Base-by-base conservation (phyloP, 768 basidiomycete genomes). In the Lactarius sanguifluus region DNA sequence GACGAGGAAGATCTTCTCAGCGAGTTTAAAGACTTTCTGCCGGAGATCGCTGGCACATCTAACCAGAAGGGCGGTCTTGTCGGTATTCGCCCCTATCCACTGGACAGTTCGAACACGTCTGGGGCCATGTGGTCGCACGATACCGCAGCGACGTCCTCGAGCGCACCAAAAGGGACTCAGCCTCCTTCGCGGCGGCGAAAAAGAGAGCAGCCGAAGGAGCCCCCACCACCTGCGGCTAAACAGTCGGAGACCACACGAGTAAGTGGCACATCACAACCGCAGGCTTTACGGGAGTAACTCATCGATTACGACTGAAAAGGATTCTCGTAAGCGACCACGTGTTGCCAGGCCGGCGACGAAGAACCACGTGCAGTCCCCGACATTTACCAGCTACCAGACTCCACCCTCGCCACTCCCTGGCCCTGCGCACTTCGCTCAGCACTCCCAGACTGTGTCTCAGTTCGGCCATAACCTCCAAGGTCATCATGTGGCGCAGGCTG, bases 11-110 rank as follows among this genome's bases (percentile, higher is more conserved):
- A 94, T 69, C 80, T 94, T 65, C 76, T 94, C 64, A 83, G 82
- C 13, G 91, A 92, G 73, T 94, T 94, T 80, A 89, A 87, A 72
- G 88, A 86, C 71, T 94, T 94, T 71, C 77, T 94, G 7, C 90
- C 91, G 7, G 89, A 91, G 65, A 83, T 81, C 9, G 73, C 77
- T n/a, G 80, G 81, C 36, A 79, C 81, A 5, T 76, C 79, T 23
- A 73, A 76, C 13, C 76, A 78, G n/a, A 75, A 78, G 0, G 77
- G 77, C 12, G 78, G 77, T 32, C 79, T 81, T 30, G 73, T 81
- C 8, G 77, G 79, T n/a, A 82, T 86, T 59, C 73, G 85, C 59
- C 82, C 85, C 10, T 84, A 85, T 67, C 79, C 82, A 7, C 66
- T 77, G 13, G 75, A 78, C 55, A 75, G 74, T 47, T 73, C 76